Base-by-base conservation (phyloP, 2,329 filamentous ascomycete species). In the Hypomyces perniciosus region DNA sequence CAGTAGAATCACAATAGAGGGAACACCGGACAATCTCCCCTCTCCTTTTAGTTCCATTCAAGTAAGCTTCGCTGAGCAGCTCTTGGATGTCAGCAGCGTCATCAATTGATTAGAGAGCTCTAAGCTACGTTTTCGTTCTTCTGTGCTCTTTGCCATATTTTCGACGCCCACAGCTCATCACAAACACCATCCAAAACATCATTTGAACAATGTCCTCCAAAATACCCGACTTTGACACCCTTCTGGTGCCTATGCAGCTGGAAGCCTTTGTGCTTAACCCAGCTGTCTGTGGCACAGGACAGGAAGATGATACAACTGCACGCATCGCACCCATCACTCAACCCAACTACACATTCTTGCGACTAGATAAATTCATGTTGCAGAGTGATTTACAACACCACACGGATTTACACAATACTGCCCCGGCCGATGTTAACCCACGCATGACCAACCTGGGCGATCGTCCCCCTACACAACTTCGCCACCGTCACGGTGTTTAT, bases 341-440 rank as follows among this genome's bases (percentile, higher is more conserved):
- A 52, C 73, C 73, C 5, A 74, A 75, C 61, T 76, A 75, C 60
- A 72, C 67, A 0, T 70, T 67, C 41, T 59, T 76, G 0, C 68
- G 71, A 1, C 61, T 74, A 3, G 60, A 69, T 8, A 59, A 64
- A 29, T 55, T 63, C 34, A n/a, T 67, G 1, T 52, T 72, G 5
- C 65, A 71, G 47, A 62, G 55, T 37, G 73, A 76, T 53, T 54
- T 76, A 1, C 59, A 66, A 8, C 54, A 64, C 10, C 64, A 65
- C 27, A 59, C 60, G 5, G 69, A 73, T 51, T 56, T 75, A 2
- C 68, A 74, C 60, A 61, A 60, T 29, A 53, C 67, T 1, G 49
- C 57, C 0, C 69, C 68, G 0, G 58, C 65, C 0, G 28, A 29
- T 1, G 3, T 42, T 6, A 74, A 74, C 54, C 53, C 67, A 2